Conservation (phyloP, 2,329 filamentous ascomycete species). For the Neofusicoccum laricinum region DNA sequence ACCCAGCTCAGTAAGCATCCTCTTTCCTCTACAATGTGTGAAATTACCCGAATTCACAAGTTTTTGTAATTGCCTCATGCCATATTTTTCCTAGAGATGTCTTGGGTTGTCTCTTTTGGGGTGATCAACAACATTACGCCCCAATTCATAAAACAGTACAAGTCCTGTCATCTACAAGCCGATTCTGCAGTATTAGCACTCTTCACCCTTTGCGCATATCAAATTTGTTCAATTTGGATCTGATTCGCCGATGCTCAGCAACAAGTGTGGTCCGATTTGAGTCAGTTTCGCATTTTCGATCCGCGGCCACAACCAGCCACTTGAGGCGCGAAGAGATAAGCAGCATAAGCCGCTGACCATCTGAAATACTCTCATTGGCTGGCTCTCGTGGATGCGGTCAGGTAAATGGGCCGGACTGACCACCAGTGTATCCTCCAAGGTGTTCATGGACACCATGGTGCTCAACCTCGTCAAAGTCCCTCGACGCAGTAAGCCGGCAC, state of each 20-base stretch:
- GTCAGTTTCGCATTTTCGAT: background rate
- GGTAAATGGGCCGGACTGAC: background rate
- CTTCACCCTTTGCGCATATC: too few species aligned
- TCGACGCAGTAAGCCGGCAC: background rate
- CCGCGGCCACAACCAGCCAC: background rate
- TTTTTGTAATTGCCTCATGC: too few species aligned
- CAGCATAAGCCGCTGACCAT: background rate
- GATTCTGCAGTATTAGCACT: too few species aligned
- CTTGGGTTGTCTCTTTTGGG: too few species aligned
- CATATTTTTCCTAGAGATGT: too few species aligned
- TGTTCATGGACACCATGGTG: slow-evolving; percentile 7
- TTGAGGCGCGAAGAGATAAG: background rate
- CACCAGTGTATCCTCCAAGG: background rate
- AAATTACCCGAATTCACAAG: too few species aligned
- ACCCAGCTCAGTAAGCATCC: too few species aligned
- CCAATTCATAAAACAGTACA: too few species aligned
- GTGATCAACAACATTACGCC: too few species aligned
- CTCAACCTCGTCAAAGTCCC: background rate
- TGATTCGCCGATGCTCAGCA: background rate
- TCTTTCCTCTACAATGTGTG: too few species aligned
- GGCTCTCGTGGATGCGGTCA: background rate
- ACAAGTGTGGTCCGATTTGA: background rate
- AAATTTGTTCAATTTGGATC: too few species aligned
- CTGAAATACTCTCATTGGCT: background rate
- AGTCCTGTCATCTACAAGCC: too few species aligned